Evolutionary conservation across 805 yeast species (phyloP).

Genomic region (Yamadazyma insecticola): DNA sequence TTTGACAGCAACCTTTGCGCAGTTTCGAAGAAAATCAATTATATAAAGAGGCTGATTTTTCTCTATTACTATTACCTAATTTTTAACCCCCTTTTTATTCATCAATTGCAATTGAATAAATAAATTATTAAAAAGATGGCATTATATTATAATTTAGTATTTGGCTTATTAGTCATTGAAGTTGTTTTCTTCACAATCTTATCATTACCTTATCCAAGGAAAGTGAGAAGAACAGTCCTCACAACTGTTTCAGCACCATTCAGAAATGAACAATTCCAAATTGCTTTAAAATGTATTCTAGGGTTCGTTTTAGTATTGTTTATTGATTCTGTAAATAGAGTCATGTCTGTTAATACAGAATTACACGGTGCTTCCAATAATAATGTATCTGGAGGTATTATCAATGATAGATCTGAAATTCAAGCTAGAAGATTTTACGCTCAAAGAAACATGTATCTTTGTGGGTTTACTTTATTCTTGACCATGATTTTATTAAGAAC

Average conservation of each 20-base stretch:
- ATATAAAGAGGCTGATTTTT: neutral
- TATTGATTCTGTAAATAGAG: constrained; percentile 84
- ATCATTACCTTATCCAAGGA: constrained; percentile 82
- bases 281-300: constrained; percentile 74
- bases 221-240: constrained; percentile 63
- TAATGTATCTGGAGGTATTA: constrained; percentile 16
- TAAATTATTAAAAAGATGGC: constrained; percentile 25
- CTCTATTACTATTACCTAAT: neutral
- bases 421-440: constrained; percentile 92
- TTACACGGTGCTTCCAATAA: constrained; percentile 37
- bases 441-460: constrained; percentile 92
- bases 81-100: neutral
- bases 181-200: constrained; percentile 73
- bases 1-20: neutral
- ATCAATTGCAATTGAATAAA: constrained; percentile 2
- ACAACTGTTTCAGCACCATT: constrained; percentile 63
- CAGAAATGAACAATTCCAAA: constrained; percentile 63
- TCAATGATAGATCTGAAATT: constrained; percentile 70
- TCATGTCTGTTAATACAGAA: constrained; percentile 63
- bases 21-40: neutral
- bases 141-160: constrained; percentile 49
- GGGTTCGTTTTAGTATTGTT: constrained; percentile 82
- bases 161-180: constrained; percentile 72
- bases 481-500: constrained; percentile 84
- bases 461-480: constrained; percentile 91